Evolutionary conservation across 179 eudicot genomes (phyloP).

Genomic region (Amaranthus tricolor): DNA sequence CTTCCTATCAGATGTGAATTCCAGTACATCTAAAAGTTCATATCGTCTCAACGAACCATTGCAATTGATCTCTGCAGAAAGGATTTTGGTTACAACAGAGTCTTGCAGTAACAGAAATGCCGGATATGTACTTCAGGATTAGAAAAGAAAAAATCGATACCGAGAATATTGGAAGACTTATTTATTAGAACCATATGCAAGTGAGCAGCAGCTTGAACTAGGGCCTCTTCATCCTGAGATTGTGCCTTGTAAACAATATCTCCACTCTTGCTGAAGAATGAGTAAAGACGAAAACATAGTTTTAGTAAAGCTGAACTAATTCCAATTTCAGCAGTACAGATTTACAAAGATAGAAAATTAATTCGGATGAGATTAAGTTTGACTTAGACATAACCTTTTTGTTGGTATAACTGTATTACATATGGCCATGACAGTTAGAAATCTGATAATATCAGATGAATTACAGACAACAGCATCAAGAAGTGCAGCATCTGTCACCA

Average conservation of each 20-base stretch:
- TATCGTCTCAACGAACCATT: constrained; percentile 57
- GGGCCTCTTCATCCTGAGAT: constrained; percentile 99
- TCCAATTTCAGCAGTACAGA: constrained; percentile 14
- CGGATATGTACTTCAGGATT: background rate
- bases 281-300: constrained; percentile 2
- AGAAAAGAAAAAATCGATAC: constrained; percentile 33
- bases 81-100: constrained; percentile 4
- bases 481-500: constrained; percentile 60
- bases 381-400: constrained; percentile 49
- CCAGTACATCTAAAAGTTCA: constrained; percentile 79
- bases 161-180: constrained; percentile 66
- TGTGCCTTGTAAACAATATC: constrained; percentile 79
- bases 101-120: background rate
- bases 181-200: constrained; percentile 72
- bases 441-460: constrained; percentile 65
- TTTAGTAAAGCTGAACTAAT: background rate
- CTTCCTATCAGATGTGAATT: constrained; percentile 97
- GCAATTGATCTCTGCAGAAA: constrained; percentile 66
- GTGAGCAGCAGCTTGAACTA: constrained; percentile 89
- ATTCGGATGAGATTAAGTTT: background rate
- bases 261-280: constrained; percentile 65
- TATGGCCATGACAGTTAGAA: constrained; percentile 83
- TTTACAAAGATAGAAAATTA: constrained; percentile 11
- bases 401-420: constrained; percentile 90
- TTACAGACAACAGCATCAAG: constrained; percentile 65